Conservation (phyloP, 805 yeast species). For the Pichia thaimueangensis region DNA sequence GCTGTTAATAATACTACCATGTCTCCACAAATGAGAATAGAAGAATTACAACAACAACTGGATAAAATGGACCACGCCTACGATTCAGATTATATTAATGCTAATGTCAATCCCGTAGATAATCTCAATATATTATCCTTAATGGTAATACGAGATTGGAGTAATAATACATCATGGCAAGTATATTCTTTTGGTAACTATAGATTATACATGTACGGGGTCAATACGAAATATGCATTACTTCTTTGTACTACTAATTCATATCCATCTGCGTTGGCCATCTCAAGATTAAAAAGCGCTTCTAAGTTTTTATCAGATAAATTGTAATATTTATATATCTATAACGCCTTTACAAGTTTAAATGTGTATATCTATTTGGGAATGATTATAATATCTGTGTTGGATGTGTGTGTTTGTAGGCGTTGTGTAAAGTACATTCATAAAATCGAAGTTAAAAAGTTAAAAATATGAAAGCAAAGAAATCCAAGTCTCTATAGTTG, state of each 20-base stretch:
- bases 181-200: constrained; percentile 22
- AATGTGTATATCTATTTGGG: too few species aligned
- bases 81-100: constrained; percentile 24
- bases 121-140: constrained; percentile 28
- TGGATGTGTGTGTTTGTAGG: too few species aligned
- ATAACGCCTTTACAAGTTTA: too few species aligned
- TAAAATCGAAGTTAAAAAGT: too few species aligned
- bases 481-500: too few species aligned
- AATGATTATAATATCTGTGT: too few species aligned
- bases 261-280: constrained; percentile 28
- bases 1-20: neutral
- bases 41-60: constrained; percentile 12
- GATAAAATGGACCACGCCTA: constrained; percentile 15
- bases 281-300: constrained; percentile 20
- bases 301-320: constrained; percentile 4
- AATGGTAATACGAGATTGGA: constrained; percentile 25
- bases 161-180: constrained; percentile 18
- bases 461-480: too few species aligned
- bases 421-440: too few species aligned
- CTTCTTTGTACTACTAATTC: constrained; percentile 24
- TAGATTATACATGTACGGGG: constrained; percentile 19
- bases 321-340: too few species aligned
- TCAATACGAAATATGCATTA: constrained; percentile 20
- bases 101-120: constrained; percentile 26
- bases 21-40: constrained; percentile 3